Evolutionary conservation across 495 filamentous ascomycete species (phyloP).

Genomic region (Wilcoxina mikolae): DNA sequence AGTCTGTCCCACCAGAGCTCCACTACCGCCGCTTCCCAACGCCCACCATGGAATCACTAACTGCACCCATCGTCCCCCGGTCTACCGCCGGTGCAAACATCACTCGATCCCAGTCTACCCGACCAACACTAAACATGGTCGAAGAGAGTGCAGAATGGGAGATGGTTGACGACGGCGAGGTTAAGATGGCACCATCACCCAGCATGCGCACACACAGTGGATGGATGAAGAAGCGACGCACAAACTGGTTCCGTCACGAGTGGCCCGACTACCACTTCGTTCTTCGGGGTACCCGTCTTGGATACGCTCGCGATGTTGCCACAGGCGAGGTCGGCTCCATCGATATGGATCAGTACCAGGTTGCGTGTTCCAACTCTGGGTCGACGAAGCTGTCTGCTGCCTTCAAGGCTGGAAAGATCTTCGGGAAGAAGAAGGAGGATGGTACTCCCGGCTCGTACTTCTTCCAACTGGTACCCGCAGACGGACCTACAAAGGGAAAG

Average conservation of each 20-base stretch:
- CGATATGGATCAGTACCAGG: conserved; percentile 88
- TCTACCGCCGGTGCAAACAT: conserved; percentile 26
- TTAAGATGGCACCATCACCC: conserved; percentile 31
- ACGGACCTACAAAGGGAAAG: conserved; percentile 35
- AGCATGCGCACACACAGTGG: conserved; percentile 49
- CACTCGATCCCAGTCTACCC: conserved; percentile 34
- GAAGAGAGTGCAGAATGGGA: conserved; percentile 30
- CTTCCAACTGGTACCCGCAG: conserved; percentile 78
- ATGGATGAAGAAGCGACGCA: conserved; percentile 90
- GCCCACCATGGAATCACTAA: conserved; percentile 9
- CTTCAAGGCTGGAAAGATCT: conserved; percentile 70
- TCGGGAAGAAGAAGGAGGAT: conserved; percentile 37
- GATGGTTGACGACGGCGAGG: conserved; percentile 29
- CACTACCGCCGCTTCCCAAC: conserved; percentile 39
- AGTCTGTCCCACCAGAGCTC: conserved; percentile 92
- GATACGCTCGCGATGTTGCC: conserved; percentile 59
- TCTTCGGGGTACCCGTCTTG: conserved; percentile 66
- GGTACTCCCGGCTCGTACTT: conserved; percentile 48
- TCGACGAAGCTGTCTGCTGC: conserved; percentile 68
- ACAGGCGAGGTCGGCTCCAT: conserved; percentile 56
- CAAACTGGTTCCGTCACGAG: conserved; percentile 74
- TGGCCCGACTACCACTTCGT: conserved; percentile 86
- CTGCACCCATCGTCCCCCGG: conserved; percentile 37
- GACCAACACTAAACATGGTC: conserved; percentile 25
- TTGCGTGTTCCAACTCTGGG: conserved; percentile 67